Conservation (phyloP, 768 basidiomycete species). For the Boletus coccyginus region DNA sequence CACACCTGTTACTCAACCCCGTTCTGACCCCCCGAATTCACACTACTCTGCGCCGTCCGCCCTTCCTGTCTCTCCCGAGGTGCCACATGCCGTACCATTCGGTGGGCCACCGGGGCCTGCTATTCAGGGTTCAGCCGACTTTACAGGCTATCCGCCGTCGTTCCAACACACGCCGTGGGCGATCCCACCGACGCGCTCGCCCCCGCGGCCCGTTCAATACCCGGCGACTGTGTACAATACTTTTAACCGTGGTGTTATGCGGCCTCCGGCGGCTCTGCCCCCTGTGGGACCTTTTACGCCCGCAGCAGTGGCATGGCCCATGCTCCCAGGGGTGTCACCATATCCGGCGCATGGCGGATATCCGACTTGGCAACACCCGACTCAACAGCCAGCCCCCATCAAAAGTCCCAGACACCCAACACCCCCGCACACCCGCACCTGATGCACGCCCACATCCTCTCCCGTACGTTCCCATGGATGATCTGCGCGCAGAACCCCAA, state of each 20-base stretch:
- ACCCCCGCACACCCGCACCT: conserved; percentile 65
- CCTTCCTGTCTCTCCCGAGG: conserved; percentile 25
- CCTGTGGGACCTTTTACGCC: conserved; percentile 21
- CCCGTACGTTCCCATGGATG: conserved; percentile 53
- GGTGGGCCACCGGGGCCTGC: neutral
- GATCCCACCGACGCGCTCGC: conserved; percentile 13
- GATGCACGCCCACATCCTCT: conserved; percentile 50
- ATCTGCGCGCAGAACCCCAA: conserved; percentile 44
- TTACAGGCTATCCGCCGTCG: conserved; percentile 30
- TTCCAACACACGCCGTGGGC: conserved; percentile 28
- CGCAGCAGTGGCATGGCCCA: conserved; percentile 27
- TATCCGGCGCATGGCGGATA: conserved; percentile 22
- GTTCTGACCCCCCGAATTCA: conserved; percentile 28
- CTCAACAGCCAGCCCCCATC: conserved; percentile 23
- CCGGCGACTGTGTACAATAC: conserved; percentile 24
- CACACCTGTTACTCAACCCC: conserved; percentile 24
- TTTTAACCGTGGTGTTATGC: conserved; percentile 29
- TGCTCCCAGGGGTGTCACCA: conserved; percentile 24
- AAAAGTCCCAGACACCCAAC: conserved; percentile 23
- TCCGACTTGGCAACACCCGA: conserved; percentile 28
- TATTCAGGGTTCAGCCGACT: conserved; percentile 28
- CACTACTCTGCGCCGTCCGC: conserved; percentile 31
- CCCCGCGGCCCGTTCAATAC: conserved; percentile 17
- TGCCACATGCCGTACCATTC: neutral
- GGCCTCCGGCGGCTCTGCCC: conserved; percentile 13